Evolutionary conservation across 495 filamentous ascomycete genomes (phyloP).

Genomic region (Penicillium ochrochloron): DNA sequence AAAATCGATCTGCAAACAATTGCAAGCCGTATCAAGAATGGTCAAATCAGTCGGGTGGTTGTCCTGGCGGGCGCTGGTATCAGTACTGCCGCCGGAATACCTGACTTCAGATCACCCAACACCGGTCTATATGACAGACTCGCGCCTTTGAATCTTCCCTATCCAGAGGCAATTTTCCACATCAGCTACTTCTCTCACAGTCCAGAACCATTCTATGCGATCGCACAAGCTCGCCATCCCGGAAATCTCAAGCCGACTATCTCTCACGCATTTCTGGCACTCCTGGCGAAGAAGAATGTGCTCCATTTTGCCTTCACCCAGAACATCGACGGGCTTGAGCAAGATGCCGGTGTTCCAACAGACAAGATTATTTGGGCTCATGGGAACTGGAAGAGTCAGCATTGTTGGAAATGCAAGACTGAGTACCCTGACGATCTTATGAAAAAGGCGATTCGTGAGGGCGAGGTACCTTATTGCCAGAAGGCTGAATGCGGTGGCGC

Average conservation of each 20-base stretch:
- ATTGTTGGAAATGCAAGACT: slow-evolving; percentile 76
- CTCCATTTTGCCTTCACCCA: slow-evolving; percentile 85
- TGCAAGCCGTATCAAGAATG: slow-evolving; percentile 25
- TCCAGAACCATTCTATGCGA: slow-evolving; percentile 82
- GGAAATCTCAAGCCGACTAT: slow-evolving; percentile 78
- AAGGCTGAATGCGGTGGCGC: slow-evolving; percentile 64
- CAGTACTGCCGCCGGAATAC: slow-evolving; percentile 70
- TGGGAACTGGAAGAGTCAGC: slow-evolving; percentile 81
- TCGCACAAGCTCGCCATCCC: slow-evolving; percentile 83
- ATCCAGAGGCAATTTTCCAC: slow-evolving; percentile 74
- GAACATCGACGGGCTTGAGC: slow-evolving; percentile 89
- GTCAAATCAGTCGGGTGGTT: slow-evolving; percentile 28
- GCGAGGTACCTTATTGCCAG: slow-evolving; percentile 69
- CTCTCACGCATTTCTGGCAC: slow-evolving; percentile 72
- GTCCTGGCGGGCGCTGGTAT: slow-evolving; percentile 38
- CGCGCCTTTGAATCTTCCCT: slow-evolving; percentile 74
- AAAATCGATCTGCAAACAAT: slow-evolving; percentile 9
- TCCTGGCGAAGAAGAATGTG: slow-evolving; percentile 69
- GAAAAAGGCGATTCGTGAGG: slow-evolving; percentile 60
- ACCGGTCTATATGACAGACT: slow-evolving; percentile 84
- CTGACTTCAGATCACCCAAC: slow-evolving; percentile 76
- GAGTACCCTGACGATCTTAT: slow-evolving; percentile 69
- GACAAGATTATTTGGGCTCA: slow-evolving; percentile 82
- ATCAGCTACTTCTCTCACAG: slow-evolving; percentile 78
- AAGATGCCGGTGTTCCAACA: slow-evolving; percentile 73